Base-by-base conservation (phyloP, 106 monocot species). In the Phalaenopsis aphrodite region DNA sequence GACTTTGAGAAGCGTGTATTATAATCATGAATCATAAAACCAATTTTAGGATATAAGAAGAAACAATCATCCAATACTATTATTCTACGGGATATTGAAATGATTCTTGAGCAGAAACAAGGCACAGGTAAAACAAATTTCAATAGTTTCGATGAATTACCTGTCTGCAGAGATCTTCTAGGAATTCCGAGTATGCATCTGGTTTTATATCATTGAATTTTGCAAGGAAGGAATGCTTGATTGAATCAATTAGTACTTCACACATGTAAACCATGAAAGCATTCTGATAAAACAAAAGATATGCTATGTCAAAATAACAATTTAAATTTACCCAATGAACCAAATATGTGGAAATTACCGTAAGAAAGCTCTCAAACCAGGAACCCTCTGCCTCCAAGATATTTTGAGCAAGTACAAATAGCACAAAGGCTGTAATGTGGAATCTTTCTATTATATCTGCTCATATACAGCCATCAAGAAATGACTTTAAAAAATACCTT, bases 121-220 rank as follows among this genome's bases (percentile, higher is more conserved):
- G 58, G 37, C 36, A 12, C 0, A 19, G n/a, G 7, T 49, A 41
- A 47, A 19, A 73, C 39, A 83, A 38, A 78, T 74, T n/a, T 41
- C 71, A 38, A 23, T 41, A 21, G n/a, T 41, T 36, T 41, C 15
- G 38, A 36, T 8, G 36, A 79, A 41, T 73, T 85, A 97, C 97
- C 97, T 97, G 97, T 78, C 83, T 90, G 85, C 97, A 94, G 18
- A 97, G 90, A 64, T 97, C 97, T 86, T 97, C 97, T 74, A 97
- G 86, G 82, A 92, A 97, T 42, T 94, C 92, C 39, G 97, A 97
- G 82, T 97, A 97, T 42, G 90, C 90, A 80, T 65, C 78, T n/a
- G 97, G 97, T 47, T 97, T 97, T 86, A 97, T 88, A 78, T 97
- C 97, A 84, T 97, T 97, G 80, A 97, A 97, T 87, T 97, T 97